Conservation (phyloP, 805 yeast species). For the Kluyveromyces lactis region DNA sequence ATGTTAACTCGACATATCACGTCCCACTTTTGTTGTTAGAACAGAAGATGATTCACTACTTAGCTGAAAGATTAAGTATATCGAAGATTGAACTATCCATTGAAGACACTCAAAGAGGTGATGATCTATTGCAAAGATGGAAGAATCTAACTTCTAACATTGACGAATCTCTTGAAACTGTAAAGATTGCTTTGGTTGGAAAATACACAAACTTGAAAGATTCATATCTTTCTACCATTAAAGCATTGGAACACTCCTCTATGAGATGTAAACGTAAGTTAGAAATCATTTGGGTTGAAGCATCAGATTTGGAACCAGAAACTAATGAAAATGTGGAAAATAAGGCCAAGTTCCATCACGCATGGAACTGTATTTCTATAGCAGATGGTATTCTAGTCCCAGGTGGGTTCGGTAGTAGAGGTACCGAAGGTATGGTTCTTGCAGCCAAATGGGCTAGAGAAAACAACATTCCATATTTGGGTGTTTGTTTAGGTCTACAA, state of each 20-base stretch:
- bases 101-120: constrained; percentile 59
- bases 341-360: constrained; percentile 79
- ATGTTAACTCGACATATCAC: constrained; percentile 93
- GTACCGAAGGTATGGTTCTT: constrained; percentile 95
- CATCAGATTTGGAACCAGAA: constrained; percentile 77
- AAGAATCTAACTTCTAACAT: constrained; percentile 64
- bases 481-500: constrained; percentile 96
- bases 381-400: constrained; percentile 98
- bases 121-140: constrained; percentile 68
- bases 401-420: constrained; percentile 96
- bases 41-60: constrained; percentile 72
- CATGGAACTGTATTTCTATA: constrained; percentile 88
- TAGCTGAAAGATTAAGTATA: constrained; percentile 60
- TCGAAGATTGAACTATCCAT: constrained; percentile 36
- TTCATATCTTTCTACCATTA: constrained; percentile 88
- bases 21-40: constrained; percentile 87
- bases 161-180: constrained; percentile 78
- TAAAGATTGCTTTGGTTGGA: constrained; percentile 93
- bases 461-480: constrained; percentile 86
- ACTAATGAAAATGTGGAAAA: constrained; percentile 40
- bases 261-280: constrained; percentile 81
- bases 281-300: constrained; percentile 93
- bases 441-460: constrained; percentile 99
- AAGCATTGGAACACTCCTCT: constrained; percentile 90
- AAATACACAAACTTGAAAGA: constrained; percentile 94